These are phyloP conservation scores for Aristolochia contorta DNA, from an alignment of 164 flowering plant species.

Conservation along the genomic window DNA sequence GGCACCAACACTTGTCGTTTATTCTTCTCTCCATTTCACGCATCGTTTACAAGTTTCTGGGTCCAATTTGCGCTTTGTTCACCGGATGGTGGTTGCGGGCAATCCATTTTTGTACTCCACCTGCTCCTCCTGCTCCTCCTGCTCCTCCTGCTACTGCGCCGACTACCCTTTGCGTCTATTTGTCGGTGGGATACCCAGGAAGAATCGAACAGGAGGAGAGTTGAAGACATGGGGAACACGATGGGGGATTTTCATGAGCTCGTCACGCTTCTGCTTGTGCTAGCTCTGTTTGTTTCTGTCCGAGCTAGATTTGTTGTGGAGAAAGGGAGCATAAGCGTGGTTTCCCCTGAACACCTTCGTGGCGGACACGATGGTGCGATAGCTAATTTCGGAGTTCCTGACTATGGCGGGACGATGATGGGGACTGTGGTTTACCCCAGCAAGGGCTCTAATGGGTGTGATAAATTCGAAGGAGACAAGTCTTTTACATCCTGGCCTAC, in stretches of 20 bases:
- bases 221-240: constrained; percentile 1
- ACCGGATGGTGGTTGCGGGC: background rate
- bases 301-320: constrained; percentile 55
- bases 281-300: constrained; percentile 1
- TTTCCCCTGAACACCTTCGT: constrained; percentile 33
- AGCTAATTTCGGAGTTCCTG: constrained; percentile 82
- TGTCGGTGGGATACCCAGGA: too few relatives aligned
- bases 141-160: background rate
- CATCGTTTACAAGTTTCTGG: background rate
- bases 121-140: background rate
- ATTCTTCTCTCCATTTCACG: background rate
- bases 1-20: constrained; percentile 5
- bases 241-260: constrained; percentile 13
- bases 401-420: constrained; percentile 66
- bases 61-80: background rate
- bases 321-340: constrained; percentile 58
- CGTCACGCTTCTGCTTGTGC: constrained; percentile 5
- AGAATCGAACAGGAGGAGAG: background rate
- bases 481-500: constrained; percentile 38
- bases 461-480: constrained; percentile 22
- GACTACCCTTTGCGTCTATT: background rate
- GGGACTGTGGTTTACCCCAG: constrained; percentile 61
- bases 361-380: constrained; percentile 63
- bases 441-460: constrained; percentile 35
- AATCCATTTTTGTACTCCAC: background rate